Evolutionary conservation across 148 eudicot genomes (phyloP), one percentile per base, ranked within the genome.

Genomic region (Fagopyrum tataricum): DNA sequence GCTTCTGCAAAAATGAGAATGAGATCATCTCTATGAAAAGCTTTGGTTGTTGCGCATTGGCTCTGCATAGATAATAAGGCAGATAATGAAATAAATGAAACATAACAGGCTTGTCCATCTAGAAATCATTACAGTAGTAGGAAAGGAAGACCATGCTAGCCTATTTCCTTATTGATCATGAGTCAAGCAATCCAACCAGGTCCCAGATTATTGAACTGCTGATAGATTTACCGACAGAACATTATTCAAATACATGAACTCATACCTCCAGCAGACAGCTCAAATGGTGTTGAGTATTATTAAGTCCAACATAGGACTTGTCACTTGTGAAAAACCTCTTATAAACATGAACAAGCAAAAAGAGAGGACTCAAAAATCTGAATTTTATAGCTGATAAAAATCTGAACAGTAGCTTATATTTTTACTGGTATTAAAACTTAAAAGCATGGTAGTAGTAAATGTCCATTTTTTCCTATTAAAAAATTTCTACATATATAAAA

Each of bases 1-100:
- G 88, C 84, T 81, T 85, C 88, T 66, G 88, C 88, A 64, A 85
- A 82, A 70, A 85, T 82, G 77, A 85, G 88, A 72, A 85, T 82
- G 64, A 82, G 61, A 85, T 85, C 87, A 85, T 85, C 49, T 83
- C 89, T 10, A 86, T 80, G 23, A 86, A 86, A 44, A 83, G 85
- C 74, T 85, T 85, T 23, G 87, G 87, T 71, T 85, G 87, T 20
- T 85, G 87, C 39, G 85, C 85, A 39, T 82, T 85, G 18, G 85
- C 87, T 72, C 87, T 85, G 85, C 23, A 42, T 18, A 17, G 23
- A 44, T 9, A 75, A 61, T 21, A 17, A 64, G 20, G 5, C 18
- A 39, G 20, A 39, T 64, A 5, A 64, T 64, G 0, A 64, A 24
- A 6, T n/a, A 3, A 31, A 31, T 5, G 12, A 31, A 7, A 20